These are phyloP conservation scores for Penicillium fimorum DNA, from an alignment of 495 filamentous ascomycete genomes.

Conservation along the genomic window DNA sequence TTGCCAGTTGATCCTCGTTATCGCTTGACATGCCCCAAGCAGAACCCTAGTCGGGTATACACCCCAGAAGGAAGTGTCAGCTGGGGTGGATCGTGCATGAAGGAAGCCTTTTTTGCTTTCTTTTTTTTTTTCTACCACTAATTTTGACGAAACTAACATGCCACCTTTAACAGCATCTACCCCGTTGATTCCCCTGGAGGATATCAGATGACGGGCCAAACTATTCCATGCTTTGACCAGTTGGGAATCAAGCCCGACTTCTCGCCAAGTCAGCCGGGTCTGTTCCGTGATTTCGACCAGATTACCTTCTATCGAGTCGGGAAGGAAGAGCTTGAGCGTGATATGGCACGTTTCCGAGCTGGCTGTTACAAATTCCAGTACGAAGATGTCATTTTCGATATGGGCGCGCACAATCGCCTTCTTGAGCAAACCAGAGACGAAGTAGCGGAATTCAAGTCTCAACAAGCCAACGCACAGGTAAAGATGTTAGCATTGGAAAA, in stretches of 20 bases:
- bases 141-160: background rate
- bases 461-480: slow-evolving; percentile 43
- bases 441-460: slow-evolving; percentile 38
- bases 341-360: slow-evolving; percentile 38
- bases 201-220: slow-evolving; percentile 55
- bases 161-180: slow-evolving; percentile 44
- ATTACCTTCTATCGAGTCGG: slow-evolving; percentile 54
- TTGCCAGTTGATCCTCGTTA: slow-evolving; percentile 57
- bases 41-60: slow-evolving; percentile 57
- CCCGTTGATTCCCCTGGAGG: slow-evolving; percentile 57
- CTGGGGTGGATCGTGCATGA: slow-evolving; percentile 55
- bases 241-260: slow-evolving; percentile 51
- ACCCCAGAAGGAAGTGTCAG: slow-evolving; percentile 55
- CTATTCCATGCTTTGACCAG: slow-evolving; percentile 55
- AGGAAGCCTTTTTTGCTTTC: slow-evolving; percentile 22
- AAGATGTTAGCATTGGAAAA: slow-evolving; percentile 48
- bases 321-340: slow-evolving; percentile 46
- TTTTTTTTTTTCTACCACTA: too few relatives aligned
- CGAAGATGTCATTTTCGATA: slow-evolving; percentile 50
- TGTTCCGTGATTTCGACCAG: slow-evolving; percentile 58
- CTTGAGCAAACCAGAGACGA: slow-evolving; percentile 41
- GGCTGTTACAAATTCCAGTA: slow-evolving; percentile 51
- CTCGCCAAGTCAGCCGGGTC: slow-evolving; percentile 44
- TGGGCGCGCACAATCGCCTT: slow-evolving; percentile 51
- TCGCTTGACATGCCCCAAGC: slow-evolving; percentile 54